Percentiles rank a stretch among this genome's conserved stretches.
phyloP scores from a whole-genome alignment of 192 early-diverging fungal species.

The Coemansia sp. region DNA sequence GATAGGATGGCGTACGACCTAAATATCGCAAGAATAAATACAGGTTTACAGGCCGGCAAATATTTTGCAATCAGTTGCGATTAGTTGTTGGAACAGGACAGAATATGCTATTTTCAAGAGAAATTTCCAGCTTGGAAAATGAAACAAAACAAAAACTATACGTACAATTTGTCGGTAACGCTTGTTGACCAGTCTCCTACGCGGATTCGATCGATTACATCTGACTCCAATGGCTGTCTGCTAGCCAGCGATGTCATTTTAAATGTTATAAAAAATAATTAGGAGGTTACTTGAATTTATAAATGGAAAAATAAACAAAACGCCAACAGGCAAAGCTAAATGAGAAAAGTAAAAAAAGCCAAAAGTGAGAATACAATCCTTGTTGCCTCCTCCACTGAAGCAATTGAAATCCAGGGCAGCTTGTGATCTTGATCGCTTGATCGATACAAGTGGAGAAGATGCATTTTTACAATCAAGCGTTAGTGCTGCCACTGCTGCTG shows the following conservation, averaged over 20 bases:
- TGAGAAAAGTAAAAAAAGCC: no score
- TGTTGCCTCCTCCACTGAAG: no score
- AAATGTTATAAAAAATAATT: neutral
- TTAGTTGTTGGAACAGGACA: no score
- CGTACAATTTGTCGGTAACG: constrained; percentile 49
- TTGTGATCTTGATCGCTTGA: no score
- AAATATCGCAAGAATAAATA: constrained; percentile 8
- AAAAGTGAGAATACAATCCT: no score
- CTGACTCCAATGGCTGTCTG: constrained; percentile 20
- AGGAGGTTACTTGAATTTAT: neutral
- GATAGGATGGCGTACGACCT: constrained; percentile 41
- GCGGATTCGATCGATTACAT: constrained; percentile 34
- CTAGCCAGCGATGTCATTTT: neutral
- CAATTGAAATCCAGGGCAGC: no score
- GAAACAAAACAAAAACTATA: neutral
- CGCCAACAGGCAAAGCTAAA: no score
- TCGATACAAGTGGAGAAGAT: no score
- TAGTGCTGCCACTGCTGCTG: neutral
- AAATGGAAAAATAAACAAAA: constrained; percentile 1
- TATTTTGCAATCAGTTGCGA: neutral
- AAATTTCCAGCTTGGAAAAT: neutral
- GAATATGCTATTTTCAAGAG: no score
- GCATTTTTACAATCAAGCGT: neutral
- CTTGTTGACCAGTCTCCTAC: constrained; percentile 37
- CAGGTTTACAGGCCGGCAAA: neutral